Base-by-base conservation (phyloP, 176 grass and related monocot species). In the Aegilops longissima region DNA sequence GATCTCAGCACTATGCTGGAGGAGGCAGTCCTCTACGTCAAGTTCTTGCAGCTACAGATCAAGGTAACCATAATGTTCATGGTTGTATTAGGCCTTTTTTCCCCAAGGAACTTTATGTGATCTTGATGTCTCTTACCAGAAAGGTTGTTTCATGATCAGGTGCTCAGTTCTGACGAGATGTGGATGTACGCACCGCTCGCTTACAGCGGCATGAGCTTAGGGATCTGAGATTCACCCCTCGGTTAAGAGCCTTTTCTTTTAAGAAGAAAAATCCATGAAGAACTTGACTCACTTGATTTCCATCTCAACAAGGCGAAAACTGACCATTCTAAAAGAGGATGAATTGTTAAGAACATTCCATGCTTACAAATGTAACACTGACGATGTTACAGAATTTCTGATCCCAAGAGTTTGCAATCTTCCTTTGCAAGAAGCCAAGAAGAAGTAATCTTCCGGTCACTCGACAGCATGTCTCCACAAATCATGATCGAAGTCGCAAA, bases 121-220 rank as follows among this genome's bases (percentile, higher is more conserved):
- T 52, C 18, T 34, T 17, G 16, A 84, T 30, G 67, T 76, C 61
- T 92, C 68, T 92, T 56, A 68, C 33, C 9, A 61, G 65, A 86
- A 72, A 71, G 6, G 0, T 73, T 67, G 52, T 77, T 21, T 35
- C 61, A 47, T 86, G n/a, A 79, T 38, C 89, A 95, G 93, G 91
- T 97, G 18, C 76, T 97, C 38, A 95, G 89, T 79, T 93, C 90
- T 39, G 95, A 95, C 64, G 93, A 93, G 73, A 44, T 91, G 87
- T 97, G 95, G 93, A 97, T 95, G 95, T 90, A 97, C 45, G 89
- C 93, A 13, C 91, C 95, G 3, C 89, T 97, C 74, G 93, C 93
- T 82, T 97, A 91, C 81, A 93, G 93, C 13, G 91, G 93, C 67
- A 90, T 97, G 84, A 95, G 87, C 77, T 86, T 97, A 21, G 95